Conservation (phyloP, 1,139 yeast genomes). For the Magnusiomyces starmeri region DNA sequence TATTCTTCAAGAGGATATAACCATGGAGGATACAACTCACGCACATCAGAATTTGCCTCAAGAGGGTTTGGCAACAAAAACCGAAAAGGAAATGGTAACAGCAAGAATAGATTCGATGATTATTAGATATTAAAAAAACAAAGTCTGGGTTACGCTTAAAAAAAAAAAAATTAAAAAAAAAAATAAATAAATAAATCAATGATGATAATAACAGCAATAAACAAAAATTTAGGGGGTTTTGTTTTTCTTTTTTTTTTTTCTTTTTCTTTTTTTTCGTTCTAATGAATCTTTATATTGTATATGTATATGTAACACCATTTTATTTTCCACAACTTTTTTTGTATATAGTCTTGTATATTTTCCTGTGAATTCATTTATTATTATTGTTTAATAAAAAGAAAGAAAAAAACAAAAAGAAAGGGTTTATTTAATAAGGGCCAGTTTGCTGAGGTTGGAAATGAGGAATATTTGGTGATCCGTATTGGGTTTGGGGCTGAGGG, state of each 20-base stretch:
- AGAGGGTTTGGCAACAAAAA: not conserved
- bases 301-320: not conserved
- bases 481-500: not conserved
- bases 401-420: too few species aligned
- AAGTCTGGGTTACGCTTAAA: too few species aligned
- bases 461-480: too few species aligned
- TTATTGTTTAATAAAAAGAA: not conserved
- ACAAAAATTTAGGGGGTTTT: not conserved
- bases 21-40: slow-evolving; percentile 12
- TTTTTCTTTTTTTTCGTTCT: not conserved
- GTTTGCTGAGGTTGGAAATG: too few species aligned
- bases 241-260: not conserved
- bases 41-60: slow-evolving; percentile 14
- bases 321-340: not conserved
- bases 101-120: not conserved
- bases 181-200: not conserved
- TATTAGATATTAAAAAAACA: too few species aligned
- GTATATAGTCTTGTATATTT: too few species aligned
- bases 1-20: not conserved
- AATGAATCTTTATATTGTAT: not conserved
- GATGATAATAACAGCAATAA: not conserved
- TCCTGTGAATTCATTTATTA: not conserved
- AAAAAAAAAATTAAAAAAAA: not conserved
- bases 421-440: too few species aligned
- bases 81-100: not conserved